Base-by-base conservation (phyloP, 164 flowering plant genomes). In the Berberis thunbergii region DNA sequence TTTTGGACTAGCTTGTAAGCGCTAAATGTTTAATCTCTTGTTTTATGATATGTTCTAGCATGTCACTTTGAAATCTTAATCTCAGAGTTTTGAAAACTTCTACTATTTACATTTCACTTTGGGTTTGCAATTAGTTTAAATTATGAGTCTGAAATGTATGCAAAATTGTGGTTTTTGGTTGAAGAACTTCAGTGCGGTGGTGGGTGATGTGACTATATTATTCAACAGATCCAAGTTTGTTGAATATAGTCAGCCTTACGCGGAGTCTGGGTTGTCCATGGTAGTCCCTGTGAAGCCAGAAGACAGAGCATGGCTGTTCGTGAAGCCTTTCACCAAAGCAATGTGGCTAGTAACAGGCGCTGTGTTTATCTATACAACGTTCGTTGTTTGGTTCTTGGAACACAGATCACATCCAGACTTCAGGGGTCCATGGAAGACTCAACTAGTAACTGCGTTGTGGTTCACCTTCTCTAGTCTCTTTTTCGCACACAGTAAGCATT, bases 401-500 rank as follows among this genome's bases (percentile, higher is more conserved):
- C 82, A 69, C 3, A 66, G 60, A 45, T n/a, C 64, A 6, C 83
- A 82, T 65, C 77, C 73, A 3, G 77, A 72, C 3, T 85, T 82
- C 57, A 49, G 68, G 52, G 90, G 88, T 45, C 52, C 78, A 0
- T 62, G 68, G 78, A 68, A 71, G 42, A 54, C 65, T 41, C 88
- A 85, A 70, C 63, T 83, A 3, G 69, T 76, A 41, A 81, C 81
- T 1, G 61, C 81, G 4, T 68, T 84, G 54, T 85, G 81, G 83
- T 85, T 83, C 72, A 73, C 85, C 59, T 78, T 78, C 72, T 71
- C 83, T 39, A 79, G 84, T 11, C 72, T 83, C 45, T 82, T 83
- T 76, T 83, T 77, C 55, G 77, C 87, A 45, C 89, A 86, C 52
- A 81, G 89, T 84, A 76, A 84, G 88, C 26, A 26, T 26, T 73